Conservation (phyloP, 2,329 filamentous ascomycete species). For the Hypoxylon sp. region DNA sequence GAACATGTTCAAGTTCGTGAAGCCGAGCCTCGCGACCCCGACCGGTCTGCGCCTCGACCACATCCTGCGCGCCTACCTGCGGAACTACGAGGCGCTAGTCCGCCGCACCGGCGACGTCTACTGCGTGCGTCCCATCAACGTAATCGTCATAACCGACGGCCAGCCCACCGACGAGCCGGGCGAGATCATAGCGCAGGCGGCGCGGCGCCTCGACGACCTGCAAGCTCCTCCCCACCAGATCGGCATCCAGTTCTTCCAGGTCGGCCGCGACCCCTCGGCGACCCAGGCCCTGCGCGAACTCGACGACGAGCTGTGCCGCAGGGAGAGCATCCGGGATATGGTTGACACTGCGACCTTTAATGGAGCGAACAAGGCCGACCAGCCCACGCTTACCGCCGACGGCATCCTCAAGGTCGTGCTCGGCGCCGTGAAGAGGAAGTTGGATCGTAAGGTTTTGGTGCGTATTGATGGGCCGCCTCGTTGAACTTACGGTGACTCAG, state of each 20-base stretch:
- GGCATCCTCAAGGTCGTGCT: conserved; percentile 86
- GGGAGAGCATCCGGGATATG: conserved; percentile 80
- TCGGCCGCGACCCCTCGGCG: conserved; percentile 80
- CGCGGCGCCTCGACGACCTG: conserved; percentile 77
- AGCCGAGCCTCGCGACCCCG: conserved; percentile 77
- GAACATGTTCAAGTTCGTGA: conserved; percentile 78
- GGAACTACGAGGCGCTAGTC: conserved; percentile 63
- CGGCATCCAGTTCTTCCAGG: conserved; percentile 96
- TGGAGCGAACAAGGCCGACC: conserved; percentile 61
- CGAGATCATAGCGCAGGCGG: conserved; percentile 75
- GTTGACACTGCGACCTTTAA: conserved; percentile 90
- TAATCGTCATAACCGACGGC: conserved; percentile 95
- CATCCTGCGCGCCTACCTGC: conserved; percentile 82
- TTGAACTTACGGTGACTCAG: not conserved
- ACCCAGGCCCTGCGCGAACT: conserved; percentile 76
- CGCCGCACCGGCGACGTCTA: conserved; percentile 55
- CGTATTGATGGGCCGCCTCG: conserved; percentile 20
- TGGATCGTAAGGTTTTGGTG: conserved; percentile 66
- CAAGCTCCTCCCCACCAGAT: conserved; percentile 85
- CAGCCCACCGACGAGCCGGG: conserved; percentile 85
- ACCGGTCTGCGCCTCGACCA: conserved; percentile 79
- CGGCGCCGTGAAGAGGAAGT: conserved; percentile 78
- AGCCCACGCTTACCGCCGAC: conserved; percentile 71
- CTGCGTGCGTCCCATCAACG: conserved; percentile 82
- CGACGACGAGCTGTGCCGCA: conserved; percentile 78